Evolutionary conservation across 164 flowering plant species (phyloP), one percentile per base, ranked within the genome.

Genomic region (Umbellularia californica): DNA sequence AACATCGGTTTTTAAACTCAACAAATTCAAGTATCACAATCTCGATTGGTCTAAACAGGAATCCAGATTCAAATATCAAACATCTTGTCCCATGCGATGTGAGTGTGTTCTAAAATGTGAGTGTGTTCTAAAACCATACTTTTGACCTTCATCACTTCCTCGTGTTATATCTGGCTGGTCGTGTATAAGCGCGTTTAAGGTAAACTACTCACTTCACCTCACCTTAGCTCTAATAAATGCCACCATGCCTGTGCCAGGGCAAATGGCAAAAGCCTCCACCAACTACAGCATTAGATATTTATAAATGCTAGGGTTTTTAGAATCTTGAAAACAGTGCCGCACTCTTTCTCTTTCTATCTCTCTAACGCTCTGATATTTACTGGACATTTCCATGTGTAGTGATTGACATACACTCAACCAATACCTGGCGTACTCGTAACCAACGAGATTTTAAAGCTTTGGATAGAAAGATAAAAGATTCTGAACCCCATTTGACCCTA

Each of bases 401-500:
- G 30, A 33, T 27, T 25, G 51, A 14, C 7, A 69, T 72, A 50
- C 74, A 67, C 60, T 23, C 23, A 35, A 47, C 78, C 77, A 76
- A 50, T 77, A 72, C 81, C 81, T 79, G 82, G 74, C 84, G 76
- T 79, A 79, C 80, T 78, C 50, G 78, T 76, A 80, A 79, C 58
- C 73, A 23, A 64, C 74, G 75, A 22, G 24, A 67, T 67, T 76
- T 72, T 72, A 69, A 69, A 72, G 70, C 70, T 28, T 64, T 24
- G 65, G 24, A 65, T 65, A 35, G 41, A 47, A 67, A 30, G 25
- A 67, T 70, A 41, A 73, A 50, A 68, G 72, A 68, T 65, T 60
- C 68, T 24, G 25, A 25, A 27, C 50, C 72, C 63, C 67, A 64
- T 19, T 41, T 66, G 27, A n/a, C 58, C 4, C 33, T 24, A 58